Conservation (phyloP, 1,139 yeast genomes). For the Sugiyamaella paludigena region DNA sequence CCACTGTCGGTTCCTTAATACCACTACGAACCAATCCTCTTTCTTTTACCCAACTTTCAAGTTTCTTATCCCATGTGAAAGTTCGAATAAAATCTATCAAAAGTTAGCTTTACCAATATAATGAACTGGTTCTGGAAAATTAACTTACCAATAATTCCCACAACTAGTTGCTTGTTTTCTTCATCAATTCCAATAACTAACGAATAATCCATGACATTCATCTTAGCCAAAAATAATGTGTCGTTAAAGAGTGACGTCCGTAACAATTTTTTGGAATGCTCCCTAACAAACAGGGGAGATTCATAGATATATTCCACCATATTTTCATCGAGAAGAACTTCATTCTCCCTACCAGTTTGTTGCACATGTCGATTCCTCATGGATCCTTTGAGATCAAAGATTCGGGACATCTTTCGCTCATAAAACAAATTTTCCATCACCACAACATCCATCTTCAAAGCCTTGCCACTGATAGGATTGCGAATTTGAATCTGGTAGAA, state of each 20-base stretch:
- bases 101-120: conserved; percentile 2
- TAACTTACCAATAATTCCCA: conserved; percentile 73
- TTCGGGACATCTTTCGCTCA: conserved; percentile 75
- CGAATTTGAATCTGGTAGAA: conserved; percentile 90
- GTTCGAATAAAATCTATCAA: conserved; percentile 72
- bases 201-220: conserved; percentile 99
- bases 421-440: conserved; percentile 96
- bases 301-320: conserved; percentile 98
- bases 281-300: conserved; percentile 90
- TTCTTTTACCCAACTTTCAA: conserved; percentile 98
- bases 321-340: conserved; percentile 91
- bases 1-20: conserved; percentile 93
- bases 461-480: conserved; percentile 70
- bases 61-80: conserved; percentile 97
- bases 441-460: conserved; percentile 82
- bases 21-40: conserved; percentile 81
- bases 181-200: conserved; percentile 88
- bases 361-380: conserved; percentile 97
- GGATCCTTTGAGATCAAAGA: conserved; percentile 94
- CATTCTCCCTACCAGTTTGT: conserved; percentile 93
- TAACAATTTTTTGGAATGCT: conserved; percentile 80
- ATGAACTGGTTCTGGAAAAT: neutral
- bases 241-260: conserved; percentile 93
- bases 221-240: conserved; percentile 86
- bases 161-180: conserved; percentile 66